These are phyloP conservation scores for Ganoderma multipileum DNA, from an alignment of 1,284 basidiomycete species.

Conservation along the genomic window DNA sequence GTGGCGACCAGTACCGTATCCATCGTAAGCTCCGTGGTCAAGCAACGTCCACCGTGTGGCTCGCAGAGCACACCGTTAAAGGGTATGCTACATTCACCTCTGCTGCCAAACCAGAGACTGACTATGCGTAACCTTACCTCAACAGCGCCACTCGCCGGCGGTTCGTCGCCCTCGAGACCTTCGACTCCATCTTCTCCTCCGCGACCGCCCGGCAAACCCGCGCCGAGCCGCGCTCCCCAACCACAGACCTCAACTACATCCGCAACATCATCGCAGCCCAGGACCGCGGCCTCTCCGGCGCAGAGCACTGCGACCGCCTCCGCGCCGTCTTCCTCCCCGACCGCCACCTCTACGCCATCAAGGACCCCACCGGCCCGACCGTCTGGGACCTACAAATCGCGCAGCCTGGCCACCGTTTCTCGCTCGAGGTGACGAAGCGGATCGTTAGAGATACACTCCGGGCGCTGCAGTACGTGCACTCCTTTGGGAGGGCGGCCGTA, in stretches of 20 bases:
- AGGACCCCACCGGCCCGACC: conserved; percentile 9
- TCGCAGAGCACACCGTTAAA: conserved; percentile 4
- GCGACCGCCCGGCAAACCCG: background rate
- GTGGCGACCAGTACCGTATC: background rate
- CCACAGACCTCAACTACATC: conserved; percentile 1
- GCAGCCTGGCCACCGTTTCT: background rate
- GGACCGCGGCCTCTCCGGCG: background rate
- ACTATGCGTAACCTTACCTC: background rate
- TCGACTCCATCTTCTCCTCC: background rate
- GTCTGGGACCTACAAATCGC: conserved; percentile 9
- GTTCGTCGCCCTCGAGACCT: conserved; percentile 7
- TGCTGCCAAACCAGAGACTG: background rate
- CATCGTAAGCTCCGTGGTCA: background rate
- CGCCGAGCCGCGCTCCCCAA: background rate
- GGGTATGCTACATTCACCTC: background rate
- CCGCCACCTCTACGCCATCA: conserved; percentile 2
- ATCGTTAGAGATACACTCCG: conserved; percentile 19
- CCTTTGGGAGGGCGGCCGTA: background rate
- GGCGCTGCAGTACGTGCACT: conserved; percentile 27
- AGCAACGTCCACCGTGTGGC: background rate
- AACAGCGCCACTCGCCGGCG: background rate
- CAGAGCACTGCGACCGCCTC: background rate
- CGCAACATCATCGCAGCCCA: background rate
- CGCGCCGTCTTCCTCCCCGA: conserved; percentile 1
- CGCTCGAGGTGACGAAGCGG: conserved; percentile 11